Evolutionary conservation across 2,329 filamentous ascomycete genomes (phyloP).

Genomic region (Aureobasidium sp.): DNA sequence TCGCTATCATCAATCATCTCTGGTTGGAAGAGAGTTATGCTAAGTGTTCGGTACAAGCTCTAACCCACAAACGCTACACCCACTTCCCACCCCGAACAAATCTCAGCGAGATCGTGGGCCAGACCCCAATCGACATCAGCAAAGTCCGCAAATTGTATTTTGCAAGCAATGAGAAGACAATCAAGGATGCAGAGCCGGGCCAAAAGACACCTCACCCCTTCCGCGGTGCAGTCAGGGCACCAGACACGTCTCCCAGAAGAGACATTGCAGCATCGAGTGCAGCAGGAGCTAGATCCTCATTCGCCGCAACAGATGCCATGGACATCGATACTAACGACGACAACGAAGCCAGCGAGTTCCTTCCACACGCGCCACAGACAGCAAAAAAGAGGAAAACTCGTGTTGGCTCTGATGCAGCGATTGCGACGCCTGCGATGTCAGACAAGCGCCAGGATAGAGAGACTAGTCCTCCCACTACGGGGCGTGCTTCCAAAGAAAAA

Average conservation of each 20-base stretch:
- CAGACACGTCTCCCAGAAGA: constrained; percentile 15
- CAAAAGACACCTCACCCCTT: constrained; percentile 2
- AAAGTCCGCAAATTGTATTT: constrained; percentile 64
- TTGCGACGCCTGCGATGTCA: constrained; percentile 20
- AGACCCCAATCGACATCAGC: constrained; percentile 70
- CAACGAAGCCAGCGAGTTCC: not conserved
- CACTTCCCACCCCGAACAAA: constrained; percentile 87
- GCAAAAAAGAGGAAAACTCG: constrained; percentile 21
- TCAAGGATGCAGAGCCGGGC: not conserved
- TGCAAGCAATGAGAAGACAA: constrained; percentile 21
- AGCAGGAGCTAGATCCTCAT: not conserved
- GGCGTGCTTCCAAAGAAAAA: constrained; percentile 76
- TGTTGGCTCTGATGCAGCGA: constrained; percentile 3
- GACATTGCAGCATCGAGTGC: constrained; percentile 16
- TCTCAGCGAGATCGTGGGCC: constrained; percentile 83
- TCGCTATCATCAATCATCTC: constrained; percentile 84
- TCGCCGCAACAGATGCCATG: not conserved
- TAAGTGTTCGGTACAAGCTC: constrained; percentile 66
- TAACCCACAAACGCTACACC: constrained; percentile 68
- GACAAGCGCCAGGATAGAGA: constrained; percentile 56
- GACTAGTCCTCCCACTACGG: constrained; percentile 68
- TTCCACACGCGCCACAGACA: constrained; percentile 12
- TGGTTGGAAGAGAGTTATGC: constrained; percentile 98
- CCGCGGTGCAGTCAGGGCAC: constrained; percentile 6
- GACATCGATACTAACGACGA: not conserved